These are phyloP conservation scores for Teunomyces atbi DNA, from an alignment of 805 yeast genomes.

Conservation along the genomic window DNA sequence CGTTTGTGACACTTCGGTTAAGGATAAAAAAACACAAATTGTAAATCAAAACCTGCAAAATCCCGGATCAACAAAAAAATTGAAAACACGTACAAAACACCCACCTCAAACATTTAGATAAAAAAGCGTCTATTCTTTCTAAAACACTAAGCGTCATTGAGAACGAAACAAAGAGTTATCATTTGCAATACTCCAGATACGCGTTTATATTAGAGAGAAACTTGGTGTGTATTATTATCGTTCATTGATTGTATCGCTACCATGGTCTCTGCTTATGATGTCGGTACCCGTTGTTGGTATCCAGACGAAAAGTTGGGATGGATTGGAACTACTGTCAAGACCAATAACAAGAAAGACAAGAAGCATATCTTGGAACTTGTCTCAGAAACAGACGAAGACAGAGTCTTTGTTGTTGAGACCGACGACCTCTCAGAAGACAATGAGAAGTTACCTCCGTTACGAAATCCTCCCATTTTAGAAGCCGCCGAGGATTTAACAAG, in stretches of 20 bases:
- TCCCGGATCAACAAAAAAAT: conserved; percentile 3
- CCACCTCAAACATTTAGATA: not conserved
- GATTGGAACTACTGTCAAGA: conserved; percentile 64
- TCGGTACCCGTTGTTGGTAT: conserved; percentile 73
- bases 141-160: not conserved
- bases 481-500: conserved; percentile 94
- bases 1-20: conserved; percentile 4
- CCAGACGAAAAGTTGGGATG: conserved; percentile 74
- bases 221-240: conserved; percentile 1
- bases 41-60: conserved; percentile 4
- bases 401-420: conserved; percentile 48
- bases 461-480: conserved; percentile 90
- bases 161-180: not conserved
- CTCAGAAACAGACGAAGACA: conserved; percentile 47
- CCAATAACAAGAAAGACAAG: conserved; percentile 34
- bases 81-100: conserved; percentile 4
- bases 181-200: not conserved
- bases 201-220: not conserved
- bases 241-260: not conserved
- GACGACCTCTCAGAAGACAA: conserved; percentile 51
- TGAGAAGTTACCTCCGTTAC: conserved; percentile 66
- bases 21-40: not conserved
- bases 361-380: conserved; percentile 49
- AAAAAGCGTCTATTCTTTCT: conserved; percentile 1
- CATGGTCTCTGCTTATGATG: conserved; percentile 24